Evolutionary conservation across 2,329 filamentous ascomycete species (phyloP), one percentile per base, ranked within the genome.

Genomic region (Colletotrichum sp.): DNA sequence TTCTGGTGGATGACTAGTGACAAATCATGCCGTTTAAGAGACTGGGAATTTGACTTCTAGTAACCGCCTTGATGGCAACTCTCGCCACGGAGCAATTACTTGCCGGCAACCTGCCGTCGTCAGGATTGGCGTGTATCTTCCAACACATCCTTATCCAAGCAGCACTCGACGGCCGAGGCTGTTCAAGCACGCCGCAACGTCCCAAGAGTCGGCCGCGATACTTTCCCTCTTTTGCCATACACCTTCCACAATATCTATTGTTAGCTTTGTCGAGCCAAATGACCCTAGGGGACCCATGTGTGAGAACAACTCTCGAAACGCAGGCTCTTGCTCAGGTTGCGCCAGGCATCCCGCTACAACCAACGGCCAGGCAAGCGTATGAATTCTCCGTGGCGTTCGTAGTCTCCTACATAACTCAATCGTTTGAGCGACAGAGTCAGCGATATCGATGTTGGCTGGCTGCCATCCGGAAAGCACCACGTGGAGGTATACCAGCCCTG

Each of bases 381-480:
- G 55, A 5, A 59, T 59, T 28, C 55, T 28, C 6, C 55, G 22
- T 6, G 55, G 55, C 55, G 55, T 59, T 16, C 6, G 1, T 26
- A 59, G 26, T 16, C 26, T 24, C 26, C 9, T 59, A 22, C 55
- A 59, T 28, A 59, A 18, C 15, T 83, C 79, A 75, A 81, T 8
- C 77, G 75, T 3, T 80, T 81, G 12, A 78, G 80, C 36, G 78
- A 87, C 80, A 22, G 81, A 75, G 26, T 78, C 75, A 6, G 83
- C 83, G 3, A 89, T 84, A 64, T 89, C 87, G 0, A 81, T 79
- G 66, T 82, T 85, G 2, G 84, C 83, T 1, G 88, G 88, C 75
- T 89, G 87, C 89, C 88, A 90, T 5, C 89, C 89, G 2, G 84
- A 86, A 6, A 89, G 83, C 24, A 90, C 87, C 6, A 89, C 85